Conservation (phyloP, 306 rosid genomes). For the Hippophae gyantsensis region DNA sequence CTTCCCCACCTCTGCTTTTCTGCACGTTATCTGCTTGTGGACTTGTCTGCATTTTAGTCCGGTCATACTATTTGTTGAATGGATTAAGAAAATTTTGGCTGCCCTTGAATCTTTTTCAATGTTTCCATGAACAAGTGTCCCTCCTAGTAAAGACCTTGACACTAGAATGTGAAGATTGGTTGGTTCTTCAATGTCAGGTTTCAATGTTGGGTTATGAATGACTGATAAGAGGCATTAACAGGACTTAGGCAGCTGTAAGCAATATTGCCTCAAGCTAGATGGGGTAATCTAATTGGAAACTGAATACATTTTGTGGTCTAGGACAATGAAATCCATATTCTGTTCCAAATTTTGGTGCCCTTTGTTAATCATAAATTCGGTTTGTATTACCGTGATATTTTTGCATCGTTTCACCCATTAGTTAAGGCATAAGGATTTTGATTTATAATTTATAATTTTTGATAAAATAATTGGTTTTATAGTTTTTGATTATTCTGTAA, state of each 20-base stretch:
- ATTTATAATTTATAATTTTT: too few species aligned
- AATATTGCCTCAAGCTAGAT: not conserved
- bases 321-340: too few species aligned
- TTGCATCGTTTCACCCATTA: too few species aligned
- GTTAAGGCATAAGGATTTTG: too few species aligned
- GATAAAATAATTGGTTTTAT: too few species aligned
- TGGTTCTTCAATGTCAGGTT: not conserved
- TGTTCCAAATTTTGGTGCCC: too few species aligned
- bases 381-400: too few species aligned
- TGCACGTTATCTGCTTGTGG: conserved; percentile 30
- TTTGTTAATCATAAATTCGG: too few species aligned
- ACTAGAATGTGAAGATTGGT: conserved; percentile 8
- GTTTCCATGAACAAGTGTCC: conserved; percentile 3
- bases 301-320: too few species aligned
- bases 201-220: not conserved
- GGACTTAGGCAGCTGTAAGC: not conserved
- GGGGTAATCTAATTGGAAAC: too few species aligned
- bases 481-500: too few species aligned
- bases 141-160: conserved; percentile 1
- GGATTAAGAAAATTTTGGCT: conserved; percentile 9
- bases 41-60: conserved; percentile 14
- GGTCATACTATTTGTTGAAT: conserved; percentile 5
- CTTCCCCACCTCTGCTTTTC: conserved; percentile 17
- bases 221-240: not conserved
- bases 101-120: conserved; percentile 8